Base-by-base conservation (phyloP, 2,329 filamentous ascomycete genomes). In the Xylaria sp. region DNA sequence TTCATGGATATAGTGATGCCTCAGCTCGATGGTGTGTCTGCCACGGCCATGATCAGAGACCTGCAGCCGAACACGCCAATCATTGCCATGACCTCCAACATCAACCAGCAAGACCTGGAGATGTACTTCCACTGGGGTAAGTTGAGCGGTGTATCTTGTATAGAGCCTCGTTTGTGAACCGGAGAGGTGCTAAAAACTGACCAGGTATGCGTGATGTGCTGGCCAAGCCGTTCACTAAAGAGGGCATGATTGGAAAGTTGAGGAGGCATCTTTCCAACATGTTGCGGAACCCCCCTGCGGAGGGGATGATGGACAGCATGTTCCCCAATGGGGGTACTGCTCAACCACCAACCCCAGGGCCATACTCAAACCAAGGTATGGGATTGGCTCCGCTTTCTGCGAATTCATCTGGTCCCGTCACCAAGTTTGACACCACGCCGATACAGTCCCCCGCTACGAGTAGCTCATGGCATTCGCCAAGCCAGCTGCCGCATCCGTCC, bases 1-100 rank as follows among this genome's bases (percentile, higher is more conserved):
- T 83, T 93, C 63, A 93, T 93, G 90, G 90, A 94, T 71, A 93
- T 99, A 65, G 96, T 99, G 67, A 97, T 99, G 94, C 94, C 94
- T 4, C 89, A 92, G 65, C 80, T 97, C 57, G 94, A 97, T 69
- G 94, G 94, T 67, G 92, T 97, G 4, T 96, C 92, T 13, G 93
- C 94, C 2, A 96, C 92, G 59, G 90, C 94, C 70, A 86, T 96
- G 63, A 97, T 99, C 65, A 86, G 93, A 56, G 90, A 96, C 70
- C 91, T 93, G 63, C 87, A 92, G 64, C 84, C 86, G 44, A 84
- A 87, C 4, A 87, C 90, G 18, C 94, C 94, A 0, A 95, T 99
- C 68, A 91, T 99, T 60, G 94, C 94, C 52, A 97, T 99, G 94
- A 99, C 94, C 2, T 97, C 93, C 2, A 99, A 97, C 71, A 97